These are phyloP conservation scores for Umbilicus rupestris DNA, from an alignment of 164 flowering plant genomes.

Conservation along the genomic window DNA sequence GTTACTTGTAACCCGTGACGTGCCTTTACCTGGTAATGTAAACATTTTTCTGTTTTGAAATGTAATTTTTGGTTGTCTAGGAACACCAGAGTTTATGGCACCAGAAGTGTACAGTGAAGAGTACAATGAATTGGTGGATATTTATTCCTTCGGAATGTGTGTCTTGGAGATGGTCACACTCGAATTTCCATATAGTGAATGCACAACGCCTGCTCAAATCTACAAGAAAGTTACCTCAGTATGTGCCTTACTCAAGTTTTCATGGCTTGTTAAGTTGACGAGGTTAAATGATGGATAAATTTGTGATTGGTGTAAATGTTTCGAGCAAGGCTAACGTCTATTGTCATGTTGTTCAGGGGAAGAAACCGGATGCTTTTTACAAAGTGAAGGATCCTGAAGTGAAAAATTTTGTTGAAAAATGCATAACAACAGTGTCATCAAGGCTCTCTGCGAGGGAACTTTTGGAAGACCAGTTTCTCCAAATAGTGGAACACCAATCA, in stretches of 20 bases:
- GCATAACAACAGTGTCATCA: constrained; percentile 40
- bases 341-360: constrained; percentile 27
- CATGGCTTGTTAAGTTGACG: neutral
- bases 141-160: constrained; percentile 71
- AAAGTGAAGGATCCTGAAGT: constrained; percentile 51
- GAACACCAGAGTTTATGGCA: constrained; percentile 66
- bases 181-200: constrained; percentile 65
- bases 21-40: neutral
- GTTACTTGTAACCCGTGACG: neutral
- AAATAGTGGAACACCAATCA: constrained; percentile 23
- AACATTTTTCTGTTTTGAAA: neutral
- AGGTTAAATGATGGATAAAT: neutral
- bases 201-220: constrained; percentile 59
- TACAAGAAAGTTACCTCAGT: constrained; percentile 60
- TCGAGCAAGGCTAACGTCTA: neutral
- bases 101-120: constrained; percentile 59
- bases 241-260: constrained; percentile 15
- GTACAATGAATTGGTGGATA: constrained; percentile 54
- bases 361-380: constrained; percentile 51
- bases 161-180: constrained; percentile 59
- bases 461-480: constrained; percentile 44
- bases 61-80: constrained; percentile 11
- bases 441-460: constrained; percentile 56
- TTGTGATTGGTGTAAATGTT: neutral
- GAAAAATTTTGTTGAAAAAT: constrained; percentile 44